A percentile compares a stretch with the other conserved stretches of the same genome.
These are phyloP conservation scores for Cyamopsis tetragonoloba DNA, from an alignment of 306 rosid genomes.

Conservation along the genomic window DNA sequence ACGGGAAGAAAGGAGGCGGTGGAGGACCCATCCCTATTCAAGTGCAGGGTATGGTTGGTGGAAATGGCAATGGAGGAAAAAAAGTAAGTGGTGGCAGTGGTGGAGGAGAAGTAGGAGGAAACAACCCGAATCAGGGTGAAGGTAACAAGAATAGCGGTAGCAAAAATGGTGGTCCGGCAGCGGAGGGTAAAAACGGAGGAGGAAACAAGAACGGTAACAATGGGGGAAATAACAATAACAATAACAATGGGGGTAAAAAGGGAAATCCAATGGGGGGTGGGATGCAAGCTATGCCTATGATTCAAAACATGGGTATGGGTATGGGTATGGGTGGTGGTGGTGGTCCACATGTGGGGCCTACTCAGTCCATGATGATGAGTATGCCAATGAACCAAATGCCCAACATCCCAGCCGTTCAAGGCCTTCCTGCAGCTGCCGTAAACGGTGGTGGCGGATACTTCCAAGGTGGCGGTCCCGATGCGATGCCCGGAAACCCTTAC, in stretches of 20 bases:
- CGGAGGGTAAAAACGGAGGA: constrained; percentile 29
- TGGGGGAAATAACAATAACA: constrained; percentile 5
- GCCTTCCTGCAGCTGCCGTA: constrained; percentile 55
- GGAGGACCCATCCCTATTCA: constrained; percentile 30
- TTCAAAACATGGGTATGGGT: constrained; percentile 48
- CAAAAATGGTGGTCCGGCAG: constrained; percentile 12
- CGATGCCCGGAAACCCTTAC: constrained; percentile 51
- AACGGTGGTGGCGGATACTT: constrained; percentile 45
- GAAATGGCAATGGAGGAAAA: constrained; percentile 32
- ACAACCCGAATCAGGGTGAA: constrained; percentile 25
- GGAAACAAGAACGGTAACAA: constrained; percentile 26
- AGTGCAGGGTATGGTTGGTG: constrained; percentile 27
- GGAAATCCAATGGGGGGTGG: constrained; percentile 30
- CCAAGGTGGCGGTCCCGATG: constrained; percentile 51
- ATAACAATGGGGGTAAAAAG: constrained; percentile 33
- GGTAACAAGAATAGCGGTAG: constrained; percentile 28
- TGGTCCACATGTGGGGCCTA: constrained; percentile 38
- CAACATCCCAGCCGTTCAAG: constrained; percentile 62
- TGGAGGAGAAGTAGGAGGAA: background rate
- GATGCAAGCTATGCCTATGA: constrained; percentile 35
- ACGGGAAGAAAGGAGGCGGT: constrained; percentile 33
- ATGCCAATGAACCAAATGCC: constrained; percentile 51
- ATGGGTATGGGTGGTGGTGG: background rate
- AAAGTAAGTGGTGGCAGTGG: constrained; percentile 34
- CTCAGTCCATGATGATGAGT: constrained; percentile 42